Percentiles rank a stretch among this genome's conserved stretches.
These are phyloP conservation scores for Tripidium arundinaceum DNA, from an alignment of 202 grass and related monocot genomes.

Conservation along the genomic window DNA sequence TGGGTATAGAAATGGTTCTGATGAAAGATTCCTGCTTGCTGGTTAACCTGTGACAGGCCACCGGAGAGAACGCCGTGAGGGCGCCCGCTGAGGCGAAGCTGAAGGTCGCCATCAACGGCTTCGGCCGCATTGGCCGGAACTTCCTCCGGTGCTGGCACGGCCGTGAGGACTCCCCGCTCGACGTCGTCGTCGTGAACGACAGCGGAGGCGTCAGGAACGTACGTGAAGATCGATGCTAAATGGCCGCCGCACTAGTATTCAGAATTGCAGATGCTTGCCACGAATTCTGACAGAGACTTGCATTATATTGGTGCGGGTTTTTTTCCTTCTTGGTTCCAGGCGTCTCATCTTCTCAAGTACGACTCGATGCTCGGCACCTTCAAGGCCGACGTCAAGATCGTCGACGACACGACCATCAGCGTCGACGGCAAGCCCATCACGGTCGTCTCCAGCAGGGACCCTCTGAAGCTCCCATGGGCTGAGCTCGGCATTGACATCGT, in stretches of 20 bases:
- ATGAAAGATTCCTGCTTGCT: not conserved
- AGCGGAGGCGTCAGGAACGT: conserved; percentile 89
- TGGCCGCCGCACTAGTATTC: too few relatives aligned
- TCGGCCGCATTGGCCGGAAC: conserved; percentile 93
- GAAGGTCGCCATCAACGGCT: conserved; percentile 99
- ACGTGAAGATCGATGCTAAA: too few relatives aligned
- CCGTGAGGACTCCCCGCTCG: conserved; percentile 73
- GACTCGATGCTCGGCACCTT: conserved; percentile 95
- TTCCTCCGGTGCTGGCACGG: conserved; percentile 99
- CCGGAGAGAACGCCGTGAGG: conserved; percentile 45
- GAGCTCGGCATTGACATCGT: conserved; percentile 82
- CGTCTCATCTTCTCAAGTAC: conserved; percentile 95
- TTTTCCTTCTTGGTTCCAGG: too few relatives aligned
- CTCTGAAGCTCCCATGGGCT: conserved; percentile 64
- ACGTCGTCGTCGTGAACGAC: conserved; percentile 95
- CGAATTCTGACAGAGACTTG: too few relatives aligned
- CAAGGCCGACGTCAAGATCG: conserved; percentile 83
- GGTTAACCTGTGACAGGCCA: conserved; percentile 34
- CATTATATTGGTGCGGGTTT: too few relatives aligned
- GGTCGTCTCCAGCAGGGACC: conserved; percentile 89
- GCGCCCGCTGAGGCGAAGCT: conserved; percentile 80
- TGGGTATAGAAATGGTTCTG: too few relatives aligned
- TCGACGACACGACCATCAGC: conserved; percentile 63
- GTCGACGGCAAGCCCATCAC: conserved; percentile 95
- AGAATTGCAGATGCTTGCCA: too few relatives aligned